Percentiles rank a stretch among this genome's conserved stretches.
Evolutionary conservation across 257 asterid genomes (phyloP).

Genomic region (Solanum chaucha): DNA sequence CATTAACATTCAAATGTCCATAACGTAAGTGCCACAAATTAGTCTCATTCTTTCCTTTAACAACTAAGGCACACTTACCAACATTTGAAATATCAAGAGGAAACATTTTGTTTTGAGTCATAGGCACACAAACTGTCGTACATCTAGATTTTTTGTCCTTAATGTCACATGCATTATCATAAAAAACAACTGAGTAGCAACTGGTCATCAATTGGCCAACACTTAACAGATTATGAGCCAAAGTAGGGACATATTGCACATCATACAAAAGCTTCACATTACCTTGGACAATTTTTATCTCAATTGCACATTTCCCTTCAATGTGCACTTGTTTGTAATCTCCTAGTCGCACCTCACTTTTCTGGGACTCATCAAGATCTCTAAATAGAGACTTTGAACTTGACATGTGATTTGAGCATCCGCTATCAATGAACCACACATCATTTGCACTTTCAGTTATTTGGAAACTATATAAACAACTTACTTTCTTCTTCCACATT

Average conservation of each 20-base stretch:
- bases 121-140: background rate
- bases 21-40: background rate
- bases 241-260: background rate
- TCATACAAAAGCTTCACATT: background rate
- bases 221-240: constrained; percentile 2
- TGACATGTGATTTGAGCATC: background rate
- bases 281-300: background rate
- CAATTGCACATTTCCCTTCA: background rate
- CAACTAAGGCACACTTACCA: background rate
- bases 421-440: background rate
- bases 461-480: background rate
- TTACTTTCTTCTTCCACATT: background rate
- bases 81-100: background rate
- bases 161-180: background rate
- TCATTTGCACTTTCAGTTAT: background rate
- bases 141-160: background rate
- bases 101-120: background rate
- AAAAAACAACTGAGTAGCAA: background rate
- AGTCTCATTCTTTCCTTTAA: background rate
- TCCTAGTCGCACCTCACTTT: background rate
- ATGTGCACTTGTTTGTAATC: background rate
- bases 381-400: background rate
- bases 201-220: background rate
- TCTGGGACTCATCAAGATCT: background rate
- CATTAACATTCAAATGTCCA: background rate